These are phyloP conservation scores for Metschnikowia gelsemii DNA, from an alignment of 805 yeast species.

Conservation along the genomic window DNA sequence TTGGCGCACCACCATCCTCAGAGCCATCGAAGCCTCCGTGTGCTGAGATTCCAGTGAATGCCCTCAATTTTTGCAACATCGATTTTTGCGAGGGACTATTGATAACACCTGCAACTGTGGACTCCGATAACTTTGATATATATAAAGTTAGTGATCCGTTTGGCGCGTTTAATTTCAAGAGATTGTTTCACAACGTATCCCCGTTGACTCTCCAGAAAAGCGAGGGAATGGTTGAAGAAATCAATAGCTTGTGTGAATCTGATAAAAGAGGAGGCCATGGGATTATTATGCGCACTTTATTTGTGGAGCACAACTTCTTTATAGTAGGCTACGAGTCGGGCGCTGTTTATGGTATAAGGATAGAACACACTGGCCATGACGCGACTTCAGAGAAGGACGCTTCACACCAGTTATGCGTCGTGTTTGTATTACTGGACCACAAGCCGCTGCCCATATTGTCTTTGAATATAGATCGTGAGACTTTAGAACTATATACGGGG, in stretches of 20 bases:
- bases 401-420: conserved; percentile 18
- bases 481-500: conserved; percentile 37
- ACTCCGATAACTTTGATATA: conserved; percentile 64
- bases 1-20: background rate
- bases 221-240: conserved; percentile 12
- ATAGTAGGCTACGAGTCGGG: conserved; percentile 77
- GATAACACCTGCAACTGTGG: conserved; percentile 62
- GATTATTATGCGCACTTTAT: conserved; percentile 59
- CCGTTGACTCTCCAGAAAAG: conserved; percentile 3
- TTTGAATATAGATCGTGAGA: conserved; percentile 29
- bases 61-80: conserved; percentile 71
- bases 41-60: conserved; percentile 62
- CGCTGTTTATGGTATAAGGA: conserved; percentile 35
- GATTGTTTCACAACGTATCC: conserved; percentile 37
- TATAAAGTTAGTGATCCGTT: conserved; percentile 38
- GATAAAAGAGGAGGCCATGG: conserved; percentile 45
- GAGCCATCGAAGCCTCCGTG: conserved; percentile 23
- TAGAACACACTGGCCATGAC: conserved; percentile 18
- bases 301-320: conserved; percentile 33
- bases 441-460: conserved; percentile 57
- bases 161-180: conserved; percentile 22
- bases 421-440: conserved; percentile 35
- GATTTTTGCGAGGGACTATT: conserved; percentile 24
- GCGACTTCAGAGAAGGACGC: conserved; percentile 6
- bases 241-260: conserved; percentile 3